A percentile compares a stretch with the other conserved stretches of the same genome.
Evolutionary conservation across 352 stramenopile genomes (phyloP).

Genomic region (Phytophthora agathidicida): DNA sequence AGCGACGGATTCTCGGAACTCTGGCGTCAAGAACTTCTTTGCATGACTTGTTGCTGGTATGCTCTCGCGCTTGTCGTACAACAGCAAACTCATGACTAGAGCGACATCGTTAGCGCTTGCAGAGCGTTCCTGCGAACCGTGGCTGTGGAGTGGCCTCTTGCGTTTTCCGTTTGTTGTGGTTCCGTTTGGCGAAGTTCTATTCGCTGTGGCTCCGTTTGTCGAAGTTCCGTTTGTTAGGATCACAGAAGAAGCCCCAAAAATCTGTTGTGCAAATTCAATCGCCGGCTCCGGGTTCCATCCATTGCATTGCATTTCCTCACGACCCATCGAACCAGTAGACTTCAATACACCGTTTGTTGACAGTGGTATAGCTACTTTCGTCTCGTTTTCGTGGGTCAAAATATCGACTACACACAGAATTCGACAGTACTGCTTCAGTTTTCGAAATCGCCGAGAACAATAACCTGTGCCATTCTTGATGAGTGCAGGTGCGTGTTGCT

Average conservation of each 20-base stretch:
- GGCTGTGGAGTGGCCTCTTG: conserved; percentile 12
- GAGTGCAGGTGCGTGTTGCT: conserved; percentile 17
- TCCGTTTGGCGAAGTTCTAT: too few species aligned
- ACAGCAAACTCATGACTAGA: conserved; percentile 42
- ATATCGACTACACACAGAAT: conserved; percentile 56
- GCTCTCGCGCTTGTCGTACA: conserved; percentile 36
- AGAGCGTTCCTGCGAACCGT: not conserved
- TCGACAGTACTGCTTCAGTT: conserved; percentile 38
- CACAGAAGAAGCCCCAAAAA: conserved; percentile 25
- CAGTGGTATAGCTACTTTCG: not conserved
- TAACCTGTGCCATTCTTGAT: conserved; percentile 1
- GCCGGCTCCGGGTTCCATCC: conserved; percentile 44
- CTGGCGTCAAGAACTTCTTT: conserved; percentile 36
- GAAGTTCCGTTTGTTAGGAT: conserved; percentile 17
- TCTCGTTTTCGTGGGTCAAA: conserved; percentile 25
- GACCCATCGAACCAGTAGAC: not conserved
- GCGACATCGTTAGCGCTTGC: conserved; percentile 18
- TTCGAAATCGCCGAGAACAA: conserved; percentile 6
- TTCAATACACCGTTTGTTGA: conserved; percentile 11
- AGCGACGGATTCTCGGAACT: conserved; percentile 52
- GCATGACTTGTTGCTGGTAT: conserved; percentile 34
- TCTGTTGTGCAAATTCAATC: conserved; percentile 39
- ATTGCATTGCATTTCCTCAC: not conserved
- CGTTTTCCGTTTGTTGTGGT: conserved; percentile 25
- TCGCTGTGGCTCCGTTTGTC: too few species aligned